A percentile compares a stretch with the other conserved stretches of the same genome.
Conservation (phyloP, 1,284 basidiomycete species). For the Hortiboletus rubellus region DNA sequence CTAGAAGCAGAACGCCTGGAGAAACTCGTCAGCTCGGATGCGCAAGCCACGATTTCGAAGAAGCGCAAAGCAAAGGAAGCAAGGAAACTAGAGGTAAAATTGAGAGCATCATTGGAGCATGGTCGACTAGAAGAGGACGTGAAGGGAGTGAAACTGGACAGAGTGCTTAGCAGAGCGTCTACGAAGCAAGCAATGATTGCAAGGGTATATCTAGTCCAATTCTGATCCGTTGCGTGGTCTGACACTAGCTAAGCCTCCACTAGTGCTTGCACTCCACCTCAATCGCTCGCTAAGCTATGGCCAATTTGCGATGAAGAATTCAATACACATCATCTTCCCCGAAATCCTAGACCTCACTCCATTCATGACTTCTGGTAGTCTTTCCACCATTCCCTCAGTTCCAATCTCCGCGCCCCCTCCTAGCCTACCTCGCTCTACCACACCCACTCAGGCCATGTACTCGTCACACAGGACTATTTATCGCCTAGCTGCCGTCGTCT, state of each 20-base stretch:
- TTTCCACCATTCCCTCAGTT: conserved; percentile 65
- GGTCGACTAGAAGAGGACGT: conserved; percentile 79
- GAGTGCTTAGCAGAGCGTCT: conserved; percentile 69
- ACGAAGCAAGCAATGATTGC: conserved; percentile 89
- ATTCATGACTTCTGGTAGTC: conserved; percentile 74
- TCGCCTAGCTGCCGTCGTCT: conserved; percentile 78
- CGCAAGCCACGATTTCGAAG: conserved; percentile 56
- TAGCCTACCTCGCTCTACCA: conserved; percentile 44
- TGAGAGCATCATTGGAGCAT: conserved; percentile 67
- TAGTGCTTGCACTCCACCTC: conserved; percentile 81
- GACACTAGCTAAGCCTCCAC: conserved; percentile 61
- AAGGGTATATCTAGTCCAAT: conserved; percentile 48
- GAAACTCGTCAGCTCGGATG: conserved; percentile 42
- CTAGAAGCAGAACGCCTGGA: conserved; percentile 58
- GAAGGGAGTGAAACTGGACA: conserved; percentile 72
- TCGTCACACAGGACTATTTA: conserved; percentile 65
- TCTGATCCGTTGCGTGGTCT: conserved; percentile 15
- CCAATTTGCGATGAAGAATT: conserved; percentile 78
- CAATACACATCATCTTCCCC: conserved; percentile 76
- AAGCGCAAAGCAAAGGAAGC: conserved; percentile 74
- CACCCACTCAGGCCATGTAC: conserved; percentile 56
- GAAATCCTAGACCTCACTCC: conserved; percentile 84
- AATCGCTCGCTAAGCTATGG: conserved; percentile 84
- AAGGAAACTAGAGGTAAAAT: conserved; percentile 56
- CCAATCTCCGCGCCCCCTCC: conserved; percentile 64